Conservation (phyloP, 176 grass and related monocot genomes). For the Aegilops bicornis region DNA sequence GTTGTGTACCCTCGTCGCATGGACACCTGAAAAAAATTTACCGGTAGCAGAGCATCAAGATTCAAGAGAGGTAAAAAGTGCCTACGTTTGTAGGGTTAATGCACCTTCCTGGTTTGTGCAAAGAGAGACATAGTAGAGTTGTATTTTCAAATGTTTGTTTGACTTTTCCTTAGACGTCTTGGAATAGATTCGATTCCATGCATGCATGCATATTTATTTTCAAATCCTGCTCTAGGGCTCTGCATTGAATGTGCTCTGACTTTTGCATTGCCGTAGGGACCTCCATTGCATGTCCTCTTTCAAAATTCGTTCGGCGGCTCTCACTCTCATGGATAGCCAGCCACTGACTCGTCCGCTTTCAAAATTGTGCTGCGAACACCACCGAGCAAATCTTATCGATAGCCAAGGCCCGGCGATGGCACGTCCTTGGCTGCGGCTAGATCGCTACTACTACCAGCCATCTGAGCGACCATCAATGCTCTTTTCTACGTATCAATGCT, state of each 20-base stretch:
- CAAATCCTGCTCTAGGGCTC: neutral
- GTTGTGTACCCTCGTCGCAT: neutral
- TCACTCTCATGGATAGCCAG: neutral
- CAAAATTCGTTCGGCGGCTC: neutral
- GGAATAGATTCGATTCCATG: neutral
- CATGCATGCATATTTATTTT: neutral
- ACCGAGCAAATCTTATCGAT: neutral
- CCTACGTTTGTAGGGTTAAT: neutral
- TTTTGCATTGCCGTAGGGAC: too few relatives aligned
- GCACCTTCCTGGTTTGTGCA: neutral
- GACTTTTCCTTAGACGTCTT: neutral
- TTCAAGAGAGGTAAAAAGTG: neutral
- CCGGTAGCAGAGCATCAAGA: too few relatives aligned
- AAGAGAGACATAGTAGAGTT: neutral
- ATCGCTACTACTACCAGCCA: constrained; percentile 2
- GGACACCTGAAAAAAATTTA: too few relatives aligned
- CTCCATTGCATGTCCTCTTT: neutral
- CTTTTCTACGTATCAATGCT: neutral
- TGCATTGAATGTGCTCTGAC: neutral
- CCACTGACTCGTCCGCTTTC: neutral
- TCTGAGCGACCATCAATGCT: neutral
- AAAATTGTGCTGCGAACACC: neutral
- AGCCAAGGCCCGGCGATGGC: neutral
- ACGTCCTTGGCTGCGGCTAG: neutral
- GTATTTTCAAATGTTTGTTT: neutral